Percentiles rank a stretch among this genome's conserved stretches.
These are phyloP conservation scores for Penicillium longicatenatum DNA, from an alignment of 495 filamentous ascomycete genomes.

Conservation along the genomic window DNA sequence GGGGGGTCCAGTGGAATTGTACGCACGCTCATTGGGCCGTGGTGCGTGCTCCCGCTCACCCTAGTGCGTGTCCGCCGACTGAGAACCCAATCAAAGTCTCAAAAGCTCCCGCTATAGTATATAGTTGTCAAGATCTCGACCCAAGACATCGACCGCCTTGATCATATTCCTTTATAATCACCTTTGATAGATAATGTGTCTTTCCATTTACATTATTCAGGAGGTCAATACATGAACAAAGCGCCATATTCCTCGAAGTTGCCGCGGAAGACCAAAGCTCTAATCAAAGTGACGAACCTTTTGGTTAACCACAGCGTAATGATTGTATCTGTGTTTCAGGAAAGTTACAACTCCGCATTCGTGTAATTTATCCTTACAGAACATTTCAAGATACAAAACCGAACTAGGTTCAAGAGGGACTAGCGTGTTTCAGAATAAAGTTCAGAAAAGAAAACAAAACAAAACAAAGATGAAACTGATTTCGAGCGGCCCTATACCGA, in stretches of 20 bases:
- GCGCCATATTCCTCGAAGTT: neutral
- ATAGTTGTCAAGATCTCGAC: too few relatives aligned
- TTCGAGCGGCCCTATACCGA: conserved; percentile 2
- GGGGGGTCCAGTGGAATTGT: neutral
- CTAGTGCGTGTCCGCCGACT: too few relatives aligned
- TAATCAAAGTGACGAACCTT: neutral
- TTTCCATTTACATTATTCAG: too few relatives aligned
- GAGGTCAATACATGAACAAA: neutral
- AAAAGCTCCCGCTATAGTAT: too few relatives aligned
- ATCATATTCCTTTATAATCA: neutral
- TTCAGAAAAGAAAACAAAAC: conserved; percentile 1
- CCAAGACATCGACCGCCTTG: neutral
- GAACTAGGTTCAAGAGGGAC: neutral
- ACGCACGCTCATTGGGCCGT: too few relatives aligned
- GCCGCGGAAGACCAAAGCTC: neutral
- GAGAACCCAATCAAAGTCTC: too few relatives aligned
- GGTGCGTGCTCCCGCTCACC: too few relatives aligned
- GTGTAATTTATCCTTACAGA: neutral
- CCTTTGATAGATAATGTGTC: neutral
- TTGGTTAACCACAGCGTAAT: neutral
- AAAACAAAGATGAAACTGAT: neutral
- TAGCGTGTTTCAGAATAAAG: conserved; percentile 3
- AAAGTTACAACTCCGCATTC: neutral
- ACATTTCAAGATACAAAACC: neutral
- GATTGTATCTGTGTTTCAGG: neutral